Evolutionary conservation across 176 grass and related monocot species (phyloP).

Genomic region (Poa annua): DNA sequence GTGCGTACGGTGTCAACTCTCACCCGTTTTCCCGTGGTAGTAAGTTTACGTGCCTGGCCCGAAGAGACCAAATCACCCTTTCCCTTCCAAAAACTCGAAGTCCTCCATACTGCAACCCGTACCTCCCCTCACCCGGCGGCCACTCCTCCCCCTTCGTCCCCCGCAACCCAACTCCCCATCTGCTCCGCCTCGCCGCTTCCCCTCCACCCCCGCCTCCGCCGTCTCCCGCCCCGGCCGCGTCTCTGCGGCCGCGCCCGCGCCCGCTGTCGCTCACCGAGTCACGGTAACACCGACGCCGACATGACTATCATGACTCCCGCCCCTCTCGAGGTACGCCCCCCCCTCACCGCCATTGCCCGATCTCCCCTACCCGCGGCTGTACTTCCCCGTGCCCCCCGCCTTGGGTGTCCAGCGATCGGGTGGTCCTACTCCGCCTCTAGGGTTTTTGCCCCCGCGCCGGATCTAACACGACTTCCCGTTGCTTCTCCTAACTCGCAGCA

Average conservation of each 20-base stretch:
- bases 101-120: conserved; percentile 8
- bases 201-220: conserved; percentile 22
- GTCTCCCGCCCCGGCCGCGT: neutral
- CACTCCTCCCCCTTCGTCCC: neutral
- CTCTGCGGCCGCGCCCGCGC: neutral
- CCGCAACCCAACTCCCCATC: conserved; percentile 11
- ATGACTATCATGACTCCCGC: conserved; percentile 81
- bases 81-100: conserved; percentile 6
- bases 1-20: neutral
- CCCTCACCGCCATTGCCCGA: conserved; percentile 1
- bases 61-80: conserved; percentile 12
- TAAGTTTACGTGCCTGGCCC: neutral
- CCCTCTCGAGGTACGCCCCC: conserved; percentile 67
- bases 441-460: conserved; percentile 43
- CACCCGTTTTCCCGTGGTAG: neutral
- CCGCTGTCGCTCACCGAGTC: neutral
- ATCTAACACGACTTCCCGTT: conserved; percentile 51
- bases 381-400: neutral
- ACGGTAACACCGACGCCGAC: neutral
- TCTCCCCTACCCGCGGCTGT: neutral
- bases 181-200: conserved; percentile 28
- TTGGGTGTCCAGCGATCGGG: neutral
- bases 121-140: conserved; percentile 8
- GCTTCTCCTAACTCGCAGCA: conserved; percentile 40
- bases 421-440: conserved; percentile 23